phyloP scores from a whole-genome alignment of 1,284 basidiomycete species.

The Sporisorium exsertum region DNA sequence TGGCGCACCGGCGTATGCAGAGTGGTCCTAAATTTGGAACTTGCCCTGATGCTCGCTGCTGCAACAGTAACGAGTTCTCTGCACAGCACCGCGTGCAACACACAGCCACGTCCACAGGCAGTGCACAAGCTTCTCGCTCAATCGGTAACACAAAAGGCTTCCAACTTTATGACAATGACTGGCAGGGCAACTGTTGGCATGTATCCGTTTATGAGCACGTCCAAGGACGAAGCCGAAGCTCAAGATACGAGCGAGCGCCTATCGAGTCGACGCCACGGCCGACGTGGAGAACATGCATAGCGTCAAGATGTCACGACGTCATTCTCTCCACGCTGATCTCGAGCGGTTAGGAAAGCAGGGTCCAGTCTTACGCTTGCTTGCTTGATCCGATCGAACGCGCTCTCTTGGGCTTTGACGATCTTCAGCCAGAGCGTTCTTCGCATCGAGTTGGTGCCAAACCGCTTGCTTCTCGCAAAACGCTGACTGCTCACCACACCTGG shows the following conservation, averaged over 20 bases:
- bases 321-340: not conserved
- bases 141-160: too few relatives aligned
- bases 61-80: not conserved
- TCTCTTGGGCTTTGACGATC: constrained; percentile 1
- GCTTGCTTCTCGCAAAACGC: not conserved
- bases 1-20: not conserved
- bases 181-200: too few relatives aligned
- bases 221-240: not conserved
- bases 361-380: not conserved
- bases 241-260: not conserved
- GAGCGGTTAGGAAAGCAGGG: not conserved
- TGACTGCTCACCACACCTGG: not conserved
- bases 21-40: constrained; percentile 21
- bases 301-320: constrained; percentile 1
- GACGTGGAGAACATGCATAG: not conserved
- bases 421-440: not conserved
- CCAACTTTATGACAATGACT: not conserved
- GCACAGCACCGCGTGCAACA: not conserved
- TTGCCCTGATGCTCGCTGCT: not conserved
- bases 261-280: not conserved
- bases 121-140: not conserved
- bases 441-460: not conserved
- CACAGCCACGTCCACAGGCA: not conserved
- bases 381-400: not conserved
- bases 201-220: too few relatives aligned